Evolutionary conservation across 345 rosid genomes (phyloP).

Genomic region (Salix suchowensis): DNA sequence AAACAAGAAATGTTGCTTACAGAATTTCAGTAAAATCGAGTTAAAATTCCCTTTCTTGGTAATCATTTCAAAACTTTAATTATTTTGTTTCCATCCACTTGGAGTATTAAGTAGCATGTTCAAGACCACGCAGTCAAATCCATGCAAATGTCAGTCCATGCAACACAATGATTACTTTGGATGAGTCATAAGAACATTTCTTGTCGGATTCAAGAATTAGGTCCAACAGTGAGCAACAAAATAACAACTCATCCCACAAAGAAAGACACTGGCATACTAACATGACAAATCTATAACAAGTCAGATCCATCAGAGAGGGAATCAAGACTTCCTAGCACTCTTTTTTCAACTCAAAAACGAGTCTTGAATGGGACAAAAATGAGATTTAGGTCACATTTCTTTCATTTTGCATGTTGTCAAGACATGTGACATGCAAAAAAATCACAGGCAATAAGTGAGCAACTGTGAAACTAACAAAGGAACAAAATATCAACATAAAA

Average conservation of each 20-base stretch:
- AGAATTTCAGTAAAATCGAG: neutral
- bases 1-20: neutral
- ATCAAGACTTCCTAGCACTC: neutral
- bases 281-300: constrained; percentile 8
- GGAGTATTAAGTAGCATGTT: neutral
- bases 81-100: neutral
- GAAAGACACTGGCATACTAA: neutral
- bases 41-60: neutral
- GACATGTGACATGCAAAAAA: neutral
- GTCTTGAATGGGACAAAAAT: constrained; percentile 2
- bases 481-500: neutral
- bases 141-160: neutral
- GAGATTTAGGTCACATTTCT: neutral
- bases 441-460: neutral
- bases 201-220: neutral
- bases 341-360: neutral
- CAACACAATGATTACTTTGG: neutral
- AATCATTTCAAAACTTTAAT: neutral
- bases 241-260: neutral
- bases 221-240: neutral
- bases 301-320: constrained; percentile 7
- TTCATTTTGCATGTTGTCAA: neutral
- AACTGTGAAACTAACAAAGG: constrained; percentile 1
- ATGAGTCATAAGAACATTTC: neutral
- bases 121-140: neutral